Evolutionary conservation across 2,329 filamentous ascomycete genomes (phyloP).

Genomic region (Epichloe aotearoae): DNA sequence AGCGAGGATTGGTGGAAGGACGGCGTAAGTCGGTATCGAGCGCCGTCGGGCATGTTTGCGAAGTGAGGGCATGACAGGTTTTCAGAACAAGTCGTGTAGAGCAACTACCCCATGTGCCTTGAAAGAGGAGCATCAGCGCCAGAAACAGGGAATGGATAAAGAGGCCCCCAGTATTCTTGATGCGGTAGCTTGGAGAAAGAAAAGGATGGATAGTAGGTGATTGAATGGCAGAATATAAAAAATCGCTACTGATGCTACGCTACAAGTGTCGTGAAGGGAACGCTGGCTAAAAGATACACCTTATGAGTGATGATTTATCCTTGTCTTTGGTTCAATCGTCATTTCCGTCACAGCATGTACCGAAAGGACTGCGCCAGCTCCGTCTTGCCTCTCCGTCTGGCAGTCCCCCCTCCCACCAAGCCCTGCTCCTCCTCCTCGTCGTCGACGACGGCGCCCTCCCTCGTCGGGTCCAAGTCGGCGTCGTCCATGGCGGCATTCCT

Average conservation of each 20-base stretch:
- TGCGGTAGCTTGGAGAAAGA: no score
- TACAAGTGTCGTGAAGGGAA: no score
- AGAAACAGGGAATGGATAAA: background rate
- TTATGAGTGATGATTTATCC: no score
- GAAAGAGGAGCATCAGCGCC: background rate
- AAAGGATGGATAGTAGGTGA: no score
- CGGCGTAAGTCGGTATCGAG: slow-evolving; percentile 18
- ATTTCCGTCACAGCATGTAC: slow-evolving; percentile 29
- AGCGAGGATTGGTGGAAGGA: slow-evolving; percentile 24
- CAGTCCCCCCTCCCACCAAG: slow-evolving; percentile 17
- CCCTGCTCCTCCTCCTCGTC: slow-evolving; percentile 29
- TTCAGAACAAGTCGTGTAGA: background rate
- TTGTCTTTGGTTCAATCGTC: background rate
- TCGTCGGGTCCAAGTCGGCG: slow-evolving; percentile 14
- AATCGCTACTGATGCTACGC: no score
- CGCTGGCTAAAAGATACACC: no score
- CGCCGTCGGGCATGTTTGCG: slow-evolving; percentile 5
- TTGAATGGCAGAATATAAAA: no score
- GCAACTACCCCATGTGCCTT: background rate
- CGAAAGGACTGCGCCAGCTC: slow-evolving; percentile 22
- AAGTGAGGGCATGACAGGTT: background rate
- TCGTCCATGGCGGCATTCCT: slow-evolving; percentile 35
- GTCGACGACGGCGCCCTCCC: slow-evolving; percentile 16
- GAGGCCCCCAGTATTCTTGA: background rate
- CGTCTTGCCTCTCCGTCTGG: slow-evolving; percentile 8